Percentiles rank a stretch among this genome's conserved stretches.
These are phyloP conservation scores for Penicillium digitatum DNA, from an alignment of 2,329 filamentous ascomycete species.

Conservation along the genomic window DNA sequence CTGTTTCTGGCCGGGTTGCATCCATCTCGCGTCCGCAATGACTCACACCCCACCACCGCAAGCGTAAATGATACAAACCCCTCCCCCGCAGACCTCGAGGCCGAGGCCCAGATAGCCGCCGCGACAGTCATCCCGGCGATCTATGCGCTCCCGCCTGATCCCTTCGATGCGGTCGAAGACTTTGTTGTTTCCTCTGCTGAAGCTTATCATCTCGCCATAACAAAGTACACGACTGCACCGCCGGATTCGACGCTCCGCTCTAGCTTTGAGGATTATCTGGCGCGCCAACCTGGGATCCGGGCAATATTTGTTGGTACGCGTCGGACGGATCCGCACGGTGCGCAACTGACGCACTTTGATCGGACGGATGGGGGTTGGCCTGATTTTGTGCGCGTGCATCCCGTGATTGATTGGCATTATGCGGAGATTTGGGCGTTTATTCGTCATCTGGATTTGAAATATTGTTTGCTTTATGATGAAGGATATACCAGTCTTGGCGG, in stretches of 20 bases:
- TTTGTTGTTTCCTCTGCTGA: conserved; percentile 68
- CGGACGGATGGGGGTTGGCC: conserved; percentile 88
- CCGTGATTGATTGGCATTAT: conserved; percentile 97
- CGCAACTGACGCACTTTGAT: conserved; percentile 74
- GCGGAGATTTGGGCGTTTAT: conserved; percentile 88
- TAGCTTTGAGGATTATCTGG: conserved; percentile 73
- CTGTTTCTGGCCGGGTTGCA: conserved; percentile 69
- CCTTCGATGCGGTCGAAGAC: conserved; percentile 78
- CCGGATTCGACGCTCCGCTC: conserved; percentile 61
- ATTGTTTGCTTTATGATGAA: conserved; percentile 80
- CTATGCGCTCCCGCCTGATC: conserved; percentile 80
- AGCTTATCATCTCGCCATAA: conserved; percentile 70
- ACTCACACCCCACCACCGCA: neutral
- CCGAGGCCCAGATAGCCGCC: conserved; percentile 10
- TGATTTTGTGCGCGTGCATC: conserved; percentile 85
- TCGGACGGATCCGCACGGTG: conserved; percentile 87
- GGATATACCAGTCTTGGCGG: conserved; percentile 94
- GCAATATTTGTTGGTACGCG: conserved; percentile 86
- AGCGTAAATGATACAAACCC: conserved; percentile 35
- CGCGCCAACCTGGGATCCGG: conserved; percentile 51
- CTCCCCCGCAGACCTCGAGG: conserved; percentile 18
- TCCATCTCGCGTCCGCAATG: conserved; percentile 16
- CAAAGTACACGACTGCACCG: conserved; percentile 65
- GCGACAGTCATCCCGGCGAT: conserved; percentile 64
- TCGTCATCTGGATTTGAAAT: conserved; percentile 68